phyloP scores from a whole-genome alignment of 805 yeast genomes.

The Sporopachydermia lactativora region DNA sequence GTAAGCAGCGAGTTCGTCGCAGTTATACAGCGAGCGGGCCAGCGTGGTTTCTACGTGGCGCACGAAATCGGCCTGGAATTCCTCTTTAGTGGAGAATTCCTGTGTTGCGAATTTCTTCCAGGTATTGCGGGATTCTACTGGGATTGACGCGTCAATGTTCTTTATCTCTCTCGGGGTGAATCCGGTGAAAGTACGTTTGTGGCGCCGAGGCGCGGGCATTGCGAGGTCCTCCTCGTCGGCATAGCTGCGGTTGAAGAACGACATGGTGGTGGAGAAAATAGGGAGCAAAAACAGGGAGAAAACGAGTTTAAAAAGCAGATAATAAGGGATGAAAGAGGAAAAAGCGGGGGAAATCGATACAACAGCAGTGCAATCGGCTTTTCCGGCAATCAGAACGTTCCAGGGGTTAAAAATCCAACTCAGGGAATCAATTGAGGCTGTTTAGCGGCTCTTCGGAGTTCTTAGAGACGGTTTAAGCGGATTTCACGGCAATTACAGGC shows the following conservation, averaged over 20 bases:
- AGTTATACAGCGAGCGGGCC: slow-evolving; percentile 85
- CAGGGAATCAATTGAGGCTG: too few relatives aligned
- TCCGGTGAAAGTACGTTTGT: slow-evolving; percentile 75
- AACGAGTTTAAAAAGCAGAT: too few relatives aligned
- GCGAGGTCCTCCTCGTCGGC: background rate
- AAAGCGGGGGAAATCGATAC: too few relatives aligned
- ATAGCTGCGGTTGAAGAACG: slow-evolving; percentile 1
- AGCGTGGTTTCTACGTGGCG: slow-evolving; percentile 81
- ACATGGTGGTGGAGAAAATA: too few relatives aligned
- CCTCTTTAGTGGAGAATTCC: slow-evolving; percentile 34
- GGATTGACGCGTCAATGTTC: slow-evolving; percentile 70
- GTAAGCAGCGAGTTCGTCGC: slow-evolving; percentile 86
- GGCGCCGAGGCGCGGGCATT: slow-evolving; percentile 21
- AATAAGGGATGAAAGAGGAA: too few relatives aligned
- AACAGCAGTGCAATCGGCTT: too few relatives aligned
- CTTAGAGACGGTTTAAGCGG: too few relatives aligned
- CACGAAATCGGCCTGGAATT: slow-evolving; percentile 56
- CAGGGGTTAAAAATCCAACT: too few relatives aligned
- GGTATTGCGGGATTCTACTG: slow-evolving; percentile 56
- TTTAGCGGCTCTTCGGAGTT: too few relatives aligned
- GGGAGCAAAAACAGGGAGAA: too few relatives aligned
- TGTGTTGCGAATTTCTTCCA: slow-evolving; percentile 62
- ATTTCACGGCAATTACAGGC: too few relatives aligned
- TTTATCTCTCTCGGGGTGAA: slow-evolving; percentile 83
- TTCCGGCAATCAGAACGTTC: too few relatives aligned